A percentile compares a stretch with the other conserved stretches of the same genome.
These are phyloP conservation scores for Amanita rimosa DNA, from an alignment of 768 basidiomycete genomes.

Conservation along the genomic window DNA sequence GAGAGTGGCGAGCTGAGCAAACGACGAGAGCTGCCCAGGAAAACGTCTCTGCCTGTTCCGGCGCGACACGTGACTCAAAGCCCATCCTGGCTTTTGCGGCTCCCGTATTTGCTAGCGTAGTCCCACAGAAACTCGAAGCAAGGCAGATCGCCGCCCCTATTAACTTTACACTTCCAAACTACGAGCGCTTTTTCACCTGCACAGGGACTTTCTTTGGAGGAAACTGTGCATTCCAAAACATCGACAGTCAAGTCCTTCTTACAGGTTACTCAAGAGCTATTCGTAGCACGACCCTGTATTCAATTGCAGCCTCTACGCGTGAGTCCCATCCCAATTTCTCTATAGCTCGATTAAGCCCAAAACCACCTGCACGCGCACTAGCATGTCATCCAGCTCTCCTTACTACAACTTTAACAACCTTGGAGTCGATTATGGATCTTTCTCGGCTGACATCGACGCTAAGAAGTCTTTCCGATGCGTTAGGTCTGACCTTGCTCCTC, in stretches of 20 bases:
- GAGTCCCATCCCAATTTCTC: background rate
- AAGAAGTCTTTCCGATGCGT: background rate
- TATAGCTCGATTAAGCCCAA: background rate
- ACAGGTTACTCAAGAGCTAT: background rate
- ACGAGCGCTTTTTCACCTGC: slow-evolving; percentile 3
- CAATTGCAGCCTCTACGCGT: slow-evolving; percentile 1
- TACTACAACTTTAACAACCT: background rate
- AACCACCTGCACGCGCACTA: background rate
- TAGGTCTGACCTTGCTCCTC: background rate
- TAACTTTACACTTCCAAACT: background rate
- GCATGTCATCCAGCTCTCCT: background rate
- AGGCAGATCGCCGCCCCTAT: background rate
- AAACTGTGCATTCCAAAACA: background rate
- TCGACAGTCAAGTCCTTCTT: background rate
- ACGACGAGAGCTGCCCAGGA: slow-evolving; percentile 4
- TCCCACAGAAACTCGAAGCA: background rate
- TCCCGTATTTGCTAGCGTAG: too few species aligned
- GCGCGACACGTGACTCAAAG: background rate
- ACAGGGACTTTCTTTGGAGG: background rate
- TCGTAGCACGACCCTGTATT: background rate
- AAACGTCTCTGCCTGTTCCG: slow-evolving; percentile 1
- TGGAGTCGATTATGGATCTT: background rate
- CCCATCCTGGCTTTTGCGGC: too few species aligned
- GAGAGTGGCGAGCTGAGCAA: slow-evolving; percentile 1
- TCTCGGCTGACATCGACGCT: background rate